A percentile compares a stretch with the other conserved stretches of the same genome.
phyloP scores from a whole-genome alignment of 306 rosid genomes.

The Sechiopsis laciniata region DNA sequence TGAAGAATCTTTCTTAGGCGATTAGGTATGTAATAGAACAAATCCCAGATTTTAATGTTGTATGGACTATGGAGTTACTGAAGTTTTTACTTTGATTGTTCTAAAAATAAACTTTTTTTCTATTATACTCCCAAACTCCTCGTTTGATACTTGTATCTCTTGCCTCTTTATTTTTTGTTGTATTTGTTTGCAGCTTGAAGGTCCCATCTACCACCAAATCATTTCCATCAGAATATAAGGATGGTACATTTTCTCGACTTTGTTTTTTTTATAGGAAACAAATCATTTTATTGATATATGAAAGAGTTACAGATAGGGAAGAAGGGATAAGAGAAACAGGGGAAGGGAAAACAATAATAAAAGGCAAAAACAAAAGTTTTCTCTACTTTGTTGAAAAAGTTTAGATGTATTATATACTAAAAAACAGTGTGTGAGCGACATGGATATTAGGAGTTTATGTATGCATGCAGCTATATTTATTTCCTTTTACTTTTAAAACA shows the following conservation, averaged over 20 bases:
- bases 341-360: too few relatives aligned
- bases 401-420: neutral
- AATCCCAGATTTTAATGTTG: too few relatives aligned
- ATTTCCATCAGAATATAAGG: neutral
- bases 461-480: neutral
- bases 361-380: neutral
- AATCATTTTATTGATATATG: too few relatives aligned
- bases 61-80: too few relatives aligned
- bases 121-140: neutral
- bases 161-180: neutral
- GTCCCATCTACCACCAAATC: constrained; percentile 1
- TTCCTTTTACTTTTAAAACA: neutral
- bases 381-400: neutral
- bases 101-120: neutral
- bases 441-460: neutral
- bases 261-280: too few relatives aligned
- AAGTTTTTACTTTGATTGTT: neutral
- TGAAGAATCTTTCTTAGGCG: too few relatives aligned
- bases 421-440: neutral
- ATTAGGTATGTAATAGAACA: too few relatives aligned
- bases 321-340: too few relatives aligned
- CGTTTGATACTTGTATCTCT: neutral
- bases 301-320: too few relatives aligned
- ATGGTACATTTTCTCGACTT: constrained; percentile 4
- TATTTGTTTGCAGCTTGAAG: constrained; percentile 14